Base-by-base conservation (phyloP, 2,329 filamentous ascomycete species). In the Cercospora brassicicola region DNA sequence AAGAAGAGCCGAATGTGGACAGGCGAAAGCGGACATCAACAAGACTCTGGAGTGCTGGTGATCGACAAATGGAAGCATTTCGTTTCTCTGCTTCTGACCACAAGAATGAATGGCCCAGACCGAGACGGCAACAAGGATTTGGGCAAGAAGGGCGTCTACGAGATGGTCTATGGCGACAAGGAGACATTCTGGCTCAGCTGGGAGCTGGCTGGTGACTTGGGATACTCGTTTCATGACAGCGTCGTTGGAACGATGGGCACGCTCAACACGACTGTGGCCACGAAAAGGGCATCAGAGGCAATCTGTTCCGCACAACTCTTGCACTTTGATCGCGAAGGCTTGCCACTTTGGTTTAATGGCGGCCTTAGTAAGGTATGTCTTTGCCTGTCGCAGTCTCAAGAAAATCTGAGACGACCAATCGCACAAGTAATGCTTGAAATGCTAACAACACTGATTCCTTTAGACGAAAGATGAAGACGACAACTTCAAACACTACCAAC, bases 181-280 rank as follows among this genome's bases (percentile, higher is more conserved):
- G 82, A 84, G 68, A 84, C 82, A 1, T 84, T 83, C 76, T 84
- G 82, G 82, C 77, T 84, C 3, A 80, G 81, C n/a, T 84, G 81
- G 77, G 79, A 83, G 66, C 78, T 84, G 13, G 80, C 79, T 18
- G 82, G 80, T 4, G 81, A 82, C 64, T 68, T 75, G 7, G 77
- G 79, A 26, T 84, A 83, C 69, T 74, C 79, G 20, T 84, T 84
- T 75, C 81, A 83, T 69, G 74, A 76, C 39, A 82, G 82, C 33
- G 77, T 78, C 13, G 76, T 78, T 3, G 79, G 78, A 8, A 76
- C 73, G 42, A 78, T 81, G 67, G 79, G 79, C 15, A 69, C 72
- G 0, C 56, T 78, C 45, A 75, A 77, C 31, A 45, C 18, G n/a
- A 63, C 15, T 36, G 66, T 56, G 5, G 18, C 42, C 31, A 61